Conservation (phyloP, 2,329 filamentous ascomycete genomes). For the Zalaria sp. region DNA sequence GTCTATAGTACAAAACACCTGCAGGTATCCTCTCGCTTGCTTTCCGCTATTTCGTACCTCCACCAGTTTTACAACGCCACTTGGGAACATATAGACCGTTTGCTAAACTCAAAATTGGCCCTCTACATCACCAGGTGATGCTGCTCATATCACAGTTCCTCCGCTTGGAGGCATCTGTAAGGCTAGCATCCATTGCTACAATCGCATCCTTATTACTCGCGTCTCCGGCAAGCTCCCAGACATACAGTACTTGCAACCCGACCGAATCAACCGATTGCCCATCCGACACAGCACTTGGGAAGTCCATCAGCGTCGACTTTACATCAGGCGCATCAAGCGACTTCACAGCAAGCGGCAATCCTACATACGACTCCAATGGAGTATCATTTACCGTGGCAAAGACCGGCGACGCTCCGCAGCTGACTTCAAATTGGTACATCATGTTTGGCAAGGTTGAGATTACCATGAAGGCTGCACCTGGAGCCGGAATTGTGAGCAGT, state of each 20-base stretch:
- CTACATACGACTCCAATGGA: constrained; percentile 63
- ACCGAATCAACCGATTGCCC: constrained; percentile 47
- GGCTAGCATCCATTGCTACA: constrained; percentile 24
- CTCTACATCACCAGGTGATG: neutral
- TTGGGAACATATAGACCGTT: constrained; percentile 1
- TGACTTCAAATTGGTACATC: constrained; percentile 90
- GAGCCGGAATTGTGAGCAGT: constrained; percentile 84
- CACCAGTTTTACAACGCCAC: neutral
- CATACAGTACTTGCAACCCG: constrained; percentile 43
- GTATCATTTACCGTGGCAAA: constrained; percentile 66
- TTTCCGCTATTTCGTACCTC: neutral
- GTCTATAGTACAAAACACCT: no score
- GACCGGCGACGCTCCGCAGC: constrained; percentile 71
- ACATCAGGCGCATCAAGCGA: constrained; percentile 61
- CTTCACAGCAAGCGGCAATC: constrained; percentile 56
- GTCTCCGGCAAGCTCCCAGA: constrained; percentile 32
- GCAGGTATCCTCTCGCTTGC: neutral
- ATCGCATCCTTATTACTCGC: constrained; percentile 22
- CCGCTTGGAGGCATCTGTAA: constrained; percentile 9
- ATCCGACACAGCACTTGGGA: constrained; percentile 66
- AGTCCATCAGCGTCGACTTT: constrained; percentile 75
- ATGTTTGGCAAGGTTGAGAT: constrained; percentile 94
- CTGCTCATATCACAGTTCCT: neutral
- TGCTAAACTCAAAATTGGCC: neutral
- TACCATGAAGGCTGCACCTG: constrained; percentile 72